phyloP scores from a whole-genome alignment of 805 yeast genomes.

The Saccharomycopsis sp. region DNA sequence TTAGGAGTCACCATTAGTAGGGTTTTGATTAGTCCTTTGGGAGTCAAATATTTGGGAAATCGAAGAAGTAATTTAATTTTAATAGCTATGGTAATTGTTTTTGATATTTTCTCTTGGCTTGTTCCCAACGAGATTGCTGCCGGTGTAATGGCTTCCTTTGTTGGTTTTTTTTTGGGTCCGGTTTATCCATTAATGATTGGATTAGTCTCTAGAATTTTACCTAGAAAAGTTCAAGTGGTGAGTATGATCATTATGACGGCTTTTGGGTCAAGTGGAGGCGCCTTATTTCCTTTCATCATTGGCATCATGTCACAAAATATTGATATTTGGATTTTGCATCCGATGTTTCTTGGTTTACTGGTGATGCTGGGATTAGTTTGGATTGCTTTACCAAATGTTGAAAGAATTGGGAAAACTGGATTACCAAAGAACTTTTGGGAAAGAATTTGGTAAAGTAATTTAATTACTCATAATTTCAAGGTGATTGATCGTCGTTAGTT shows the following conservation, averaged over 20 bases:
- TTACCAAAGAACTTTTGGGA: constrained; percentile 21
- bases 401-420: constrained; percentile 21
- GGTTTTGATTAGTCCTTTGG: constrained; percentile 32
- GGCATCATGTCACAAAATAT: constrained; percentile 36
- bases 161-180: constrained; percentile 51
- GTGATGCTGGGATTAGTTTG: constrained; percentile 28
- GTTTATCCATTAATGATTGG: constrained; percentile 43
- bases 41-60: constrained; percentile 33
- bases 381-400: constrained; percentile 36
- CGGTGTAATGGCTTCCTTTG: constrained; percentile 35
- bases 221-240: constrained; percentile 40
- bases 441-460: constrained; percentile 17
- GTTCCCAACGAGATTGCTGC: constrained; percentile 34
- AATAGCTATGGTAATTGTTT: constrained; percentile 26
- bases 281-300: constrained; percentile 41
- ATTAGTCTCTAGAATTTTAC: constrained; percentile 33
- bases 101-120: constrained; percentile 38
- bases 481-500: neutral
- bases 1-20: constrained; percentile 53
- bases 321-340: constrained; percentile 41
- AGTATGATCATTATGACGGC: constrained; percentile 43
- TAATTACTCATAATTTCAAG: neutral
- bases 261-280: constrained; percentile 50
- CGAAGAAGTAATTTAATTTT: constrained; percentile 34
- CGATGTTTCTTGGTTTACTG: constrained; percentile 33